Conservation (phyloP, 129 eudicot species). For the Artemisia tridentata region DNA sequence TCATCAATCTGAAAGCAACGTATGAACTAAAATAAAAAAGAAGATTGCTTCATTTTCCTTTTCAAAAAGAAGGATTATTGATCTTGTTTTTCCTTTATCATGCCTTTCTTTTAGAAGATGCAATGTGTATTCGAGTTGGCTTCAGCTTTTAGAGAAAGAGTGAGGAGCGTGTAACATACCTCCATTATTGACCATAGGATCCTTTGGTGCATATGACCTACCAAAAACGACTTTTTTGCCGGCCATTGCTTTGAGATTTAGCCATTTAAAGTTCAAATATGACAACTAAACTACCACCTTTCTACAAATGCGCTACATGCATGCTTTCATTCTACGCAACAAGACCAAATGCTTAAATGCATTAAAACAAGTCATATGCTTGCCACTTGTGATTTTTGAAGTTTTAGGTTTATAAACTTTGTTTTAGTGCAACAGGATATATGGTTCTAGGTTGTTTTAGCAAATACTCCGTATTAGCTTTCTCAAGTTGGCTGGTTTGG, state of each 20-base stretch:
- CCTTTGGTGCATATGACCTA: constrained; percentile 23
- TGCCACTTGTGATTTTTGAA: background rate
- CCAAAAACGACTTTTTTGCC: constrained; percentile 29
- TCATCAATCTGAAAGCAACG: constrained; percentile 9
- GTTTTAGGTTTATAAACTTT: background rate
- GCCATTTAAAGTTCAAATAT: constrained; percentile 22
- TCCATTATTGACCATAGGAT: constrained; percentile 22
- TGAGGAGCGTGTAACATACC: constrained; percentile 36
- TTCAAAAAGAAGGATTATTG: constrained; percentile 9
- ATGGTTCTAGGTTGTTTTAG: too few species aligned
- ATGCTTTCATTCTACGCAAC: constrained; percentile 23
- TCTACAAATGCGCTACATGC: constrained; percentile 8
- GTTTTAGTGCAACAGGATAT: too few species aligned
- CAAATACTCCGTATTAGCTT: too few species aligned
- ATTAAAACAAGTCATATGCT: background rate
- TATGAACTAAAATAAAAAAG: constrained; percentile 23
- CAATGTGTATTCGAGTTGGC: constrained; percentile 23
- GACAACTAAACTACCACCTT: constrained; percentile 8
- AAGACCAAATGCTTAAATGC: constrained; percentile 10
- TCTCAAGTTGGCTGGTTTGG: too few species aligned
- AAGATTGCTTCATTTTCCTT: constrained; percentile 9
- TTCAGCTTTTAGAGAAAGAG: constrained; percentile 28
- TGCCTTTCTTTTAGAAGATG: constrained; percentile 25
- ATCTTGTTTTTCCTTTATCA: constrained; percentile 7
- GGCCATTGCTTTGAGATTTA: constrained; percentile 10